phyloP scores from a whole-genome alignment of 345 rosid species.

The Linum trigynum region DNA sequence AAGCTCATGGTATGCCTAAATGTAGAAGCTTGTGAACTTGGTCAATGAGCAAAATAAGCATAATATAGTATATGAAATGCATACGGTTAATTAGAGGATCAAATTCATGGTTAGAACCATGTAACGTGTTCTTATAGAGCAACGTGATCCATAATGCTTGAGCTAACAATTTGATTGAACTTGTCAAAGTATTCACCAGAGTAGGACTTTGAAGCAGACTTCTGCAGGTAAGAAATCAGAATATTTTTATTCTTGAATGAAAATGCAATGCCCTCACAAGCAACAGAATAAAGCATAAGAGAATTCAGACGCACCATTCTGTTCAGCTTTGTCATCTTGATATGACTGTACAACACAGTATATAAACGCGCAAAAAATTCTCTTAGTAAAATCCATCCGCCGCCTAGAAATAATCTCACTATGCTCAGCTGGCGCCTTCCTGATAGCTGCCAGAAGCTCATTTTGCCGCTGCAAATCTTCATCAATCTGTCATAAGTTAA shows the following conservation, averaged over 20 bases:
- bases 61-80: neutral
- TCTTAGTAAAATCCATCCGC: conserved; percentile 75
- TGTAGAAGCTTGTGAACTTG: neutral
- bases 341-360: conserved; percentile 57
- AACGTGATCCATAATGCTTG: neutral
- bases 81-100: neutral
- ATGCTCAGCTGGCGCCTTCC: conserved; percentile 45
- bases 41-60: neutral
- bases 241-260: neutral
- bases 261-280: too few relatives aligned
- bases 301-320: conserved; percentile 42
- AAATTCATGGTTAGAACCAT: too few relatives aligned
- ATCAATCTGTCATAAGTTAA: conserved; percentile 44
- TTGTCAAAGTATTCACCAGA: neutral
- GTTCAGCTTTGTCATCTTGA: conserved; percentile 55
- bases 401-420: conserved; percentile 59
- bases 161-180: neutral
- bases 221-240: neutral
- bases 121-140: neutral
- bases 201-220: neutral
- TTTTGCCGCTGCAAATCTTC: conserved; percentile 76
- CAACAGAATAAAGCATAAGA: neutral
- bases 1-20: too few relatives aligned
- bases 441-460: conserved; percentile 64
- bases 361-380: conserved; percentile 78